Conservation (phyloP, 73 alveolate genomes). For the Tetrahymena malaccensis region DNA sequence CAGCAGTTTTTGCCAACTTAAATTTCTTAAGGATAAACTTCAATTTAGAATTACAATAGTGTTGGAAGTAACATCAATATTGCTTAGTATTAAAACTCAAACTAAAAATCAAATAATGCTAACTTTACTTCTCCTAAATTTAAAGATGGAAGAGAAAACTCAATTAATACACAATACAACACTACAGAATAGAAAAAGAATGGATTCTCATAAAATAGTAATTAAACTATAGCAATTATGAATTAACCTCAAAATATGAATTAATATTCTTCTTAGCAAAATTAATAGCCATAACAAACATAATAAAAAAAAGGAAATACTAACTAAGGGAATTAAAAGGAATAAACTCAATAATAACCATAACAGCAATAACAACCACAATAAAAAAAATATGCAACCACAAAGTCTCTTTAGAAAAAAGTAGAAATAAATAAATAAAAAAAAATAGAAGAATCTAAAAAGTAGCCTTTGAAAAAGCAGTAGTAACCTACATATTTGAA, state of each 20-base stretch:
- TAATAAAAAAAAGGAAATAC: background rate
- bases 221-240: background rate
- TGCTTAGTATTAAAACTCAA: background rate
- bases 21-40: background rate
- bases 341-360: background rate
- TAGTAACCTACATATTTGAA: background rate
- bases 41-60: background rate
- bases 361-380: background rate
- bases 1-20: background rate
- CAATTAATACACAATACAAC: background rate
- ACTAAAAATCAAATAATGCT: background rate
- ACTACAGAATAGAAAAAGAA: background rate
- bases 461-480: background rate
- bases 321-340: background rate
- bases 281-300: background rate
- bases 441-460: background rate
- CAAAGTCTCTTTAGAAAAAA: background rate
- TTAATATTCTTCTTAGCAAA: background rate
- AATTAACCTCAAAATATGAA: background rate
- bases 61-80: background rate
- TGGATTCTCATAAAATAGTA: background rate
- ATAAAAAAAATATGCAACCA: background rate
- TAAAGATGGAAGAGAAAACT: background rate
- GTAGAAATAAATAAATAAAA: background rate
- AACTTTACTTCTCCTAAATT: background rate